Percentiles rank a stretch among this genome's conserved stretches.
These are phyloP conservation scores for Ganoderma lucidum DNA, from an alignment of 1,284 basidiomycete genomes.

Conservation along the genomic window DNA sequence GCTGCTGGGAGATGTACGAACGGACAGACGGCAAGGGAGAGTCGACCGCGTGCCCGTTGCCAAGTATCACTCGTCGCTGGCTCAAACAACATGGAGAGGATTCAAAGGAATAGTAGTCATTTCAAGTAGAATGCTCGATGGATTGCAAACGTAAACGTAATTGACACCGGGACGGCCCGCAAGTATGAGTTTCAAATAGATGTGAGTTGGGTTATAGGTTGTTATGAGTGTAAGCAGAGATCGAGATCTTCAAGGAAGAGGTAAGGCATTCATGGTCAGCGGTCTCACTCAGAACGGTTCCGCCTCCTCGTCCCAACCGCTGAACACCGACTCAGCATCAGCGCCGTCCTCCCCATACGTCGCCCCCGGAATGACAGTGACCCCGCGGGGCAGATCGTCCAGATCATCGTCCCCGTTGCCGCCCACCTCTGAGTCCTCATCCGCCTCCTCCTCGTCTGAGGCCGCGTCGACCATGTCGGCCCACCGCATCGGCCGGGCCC, in stretches of 20 bases:
- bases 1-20: slow-evolving; percentile 66
- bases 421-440: not conserved
- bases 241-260: too few species aligned
- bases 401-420: not conserved
- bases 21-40: slow-evolving; percentile 48
- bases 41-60: slow-evolving; percentile 71
- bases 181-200: too few species aligned
- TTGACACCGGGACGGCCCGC: too few species aligned
- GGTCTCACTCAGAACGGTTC: slow-evolving; percentile 2
- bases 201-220: not conserved
- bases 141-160: too few species aligned
- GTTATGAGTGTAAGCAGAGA: not conserved
- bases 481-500: slow-evolving; percentile 4
- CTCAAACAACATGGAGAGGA: slow-evolving; percentile 54
- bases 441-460: not conserved
- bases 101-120: slow-evolving; percentile 9
- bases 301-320: not conserved
- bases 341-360: not conserved
- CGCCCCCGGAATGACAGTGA: not conserved
- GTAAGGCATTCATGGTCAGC: too few species aligned
- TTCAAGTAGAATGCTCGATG: not conserved
- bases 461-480: not conserved
- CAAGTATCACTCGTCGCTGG: slow-evolving; percentile 64
- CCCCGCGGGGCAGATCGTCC: not conserved
- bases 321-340: not conserved